Percentiles rank a stretch among this genome's conserved stretches.
phyloP scores from a whole-genome alignment of 306 rosid genomes.

The Citrullus mucosospermus region DNA sequence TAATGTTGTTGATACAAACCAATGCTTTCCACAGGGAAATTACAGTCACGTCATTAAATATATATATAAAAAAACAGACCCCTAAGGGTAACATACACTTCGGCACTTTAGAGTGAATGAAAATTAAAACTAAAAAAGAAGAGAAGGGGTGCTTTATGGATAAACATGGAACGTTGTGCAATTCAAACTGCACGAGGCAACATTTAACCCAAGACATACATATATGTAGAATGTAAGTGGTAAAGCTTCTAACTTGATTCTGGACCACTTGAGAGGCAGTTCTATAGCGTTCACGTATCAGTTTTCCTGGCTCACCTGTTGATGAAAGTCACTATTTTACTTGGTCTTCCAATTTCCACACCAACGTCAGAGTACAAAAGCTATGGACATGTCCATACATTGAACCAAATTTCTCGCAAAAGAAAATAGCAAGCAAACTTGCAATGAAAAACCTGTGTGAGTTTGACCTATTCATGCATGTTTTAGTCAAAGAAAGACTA shows the following conservation, averaged over 20 bases:
- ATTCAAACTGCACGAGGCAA: slow-evolving; percentile 15
- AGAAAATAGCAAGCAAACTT: background rate
- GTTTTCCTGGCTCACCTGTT: slow-evolving; percentile 86
- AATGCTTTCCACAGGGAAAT: background rate
- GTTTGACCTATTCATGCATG: background rate
- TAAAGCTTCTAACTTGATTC: slow-evolving; percentile 93
- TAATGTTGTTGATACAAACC: background rate
- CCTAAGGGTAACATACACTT: background rate
- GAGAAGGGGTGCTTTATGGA: background rate
- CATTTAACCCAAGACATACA: slow-evolving; percentile 47
- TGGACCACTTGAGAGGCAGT: slow-evolving; percentile 96
- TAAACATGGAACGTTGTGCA: slow-evolving; percentile 1
- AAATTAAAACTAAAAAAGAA: background rate
- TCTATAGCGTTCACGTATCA: slow-evolving; percentile 93
- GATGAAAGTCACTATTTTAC: slow-evolving; percentile 14
- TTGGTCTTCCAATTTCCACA: background rate
- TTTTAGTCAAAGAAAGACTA: background rate
- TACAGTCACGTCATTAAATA: no score
- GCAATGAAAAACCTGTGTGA: background rate
- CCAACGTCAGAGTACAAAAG: background rate
- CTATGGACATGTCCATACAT: background rate
- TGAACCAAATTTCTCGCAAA: background rate
- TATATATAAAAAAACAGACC: background rate
- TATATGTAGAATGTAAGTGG: slow-evolving; percentile 46
- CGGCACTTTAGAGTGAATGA: background rate